Evolutionary conservation across 164 flowering plant genomes (phyloP).

Genomic region (Vitis cinerea): DNA sequence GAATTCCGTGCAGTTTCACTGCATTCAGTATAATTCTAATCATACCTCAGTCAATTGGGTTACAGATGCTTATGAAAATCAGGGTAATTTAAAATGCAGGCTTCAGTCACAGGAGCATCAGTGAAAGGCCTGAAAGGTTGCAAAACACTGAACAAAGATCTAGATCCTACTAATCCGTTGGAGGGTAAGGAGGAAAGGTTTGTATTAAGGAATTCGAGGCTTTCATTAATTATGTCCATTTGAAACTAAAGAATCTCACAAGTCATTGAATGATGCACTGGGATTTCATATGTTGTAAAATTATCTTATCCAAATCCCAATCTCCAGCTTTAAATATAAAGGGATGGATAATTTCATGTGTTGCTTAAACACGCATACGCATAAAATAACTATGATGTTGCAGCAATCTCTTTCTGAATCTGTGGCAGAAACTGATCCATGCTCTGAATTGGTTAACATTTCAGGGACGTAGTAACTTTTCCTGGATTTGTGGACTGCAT

Average conservation of each 20-base stretch:
- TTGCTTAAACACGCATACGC: too few species aligned
- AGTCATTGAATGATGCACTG: not conserved
- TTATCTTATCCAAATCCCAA: too few species aligned
- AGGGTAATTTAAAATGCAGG: constrained; percentile 40
- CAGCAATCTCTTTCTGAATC: not conserved
- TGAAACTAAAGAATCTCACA: too few species aligned
- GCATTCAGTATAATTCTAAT: too few species aligned
- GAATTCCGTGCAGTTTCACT: too few species aligned
- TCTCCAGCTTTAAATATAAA: too few species aligned
- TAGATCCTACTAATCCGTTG: constrained; percentile 80
- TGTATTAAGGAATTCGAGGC: not conserved
- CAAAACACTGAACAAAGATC: constrained; percentile 90
- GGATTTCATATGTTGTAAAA: constrained; percentile 4
- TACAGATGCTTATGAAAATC: not conserved
- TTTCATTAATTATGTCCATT: too few species aligned
- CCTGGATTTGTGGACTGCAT: constrained; percentile 96
- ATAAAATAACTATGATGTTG: too few species aligned
- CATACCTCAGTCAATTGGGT: not conserved
- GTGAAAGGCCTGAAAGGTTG: constrained; percentile 88
- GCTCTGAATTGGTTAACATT: not conserved
- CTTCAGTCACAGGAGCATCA: constrained; percentile 64
- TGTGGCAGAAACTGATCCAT: not conserved
- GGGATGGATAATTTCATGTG: too few species aligned
- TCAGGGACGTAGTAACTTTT: constrained; percentile 75
- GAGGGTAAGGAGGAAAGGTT: constrained; percentile 84